Base-by-base conservation (phyloP, 768 basidiomycete species). In the Rhodotorula graminis region DNA sequence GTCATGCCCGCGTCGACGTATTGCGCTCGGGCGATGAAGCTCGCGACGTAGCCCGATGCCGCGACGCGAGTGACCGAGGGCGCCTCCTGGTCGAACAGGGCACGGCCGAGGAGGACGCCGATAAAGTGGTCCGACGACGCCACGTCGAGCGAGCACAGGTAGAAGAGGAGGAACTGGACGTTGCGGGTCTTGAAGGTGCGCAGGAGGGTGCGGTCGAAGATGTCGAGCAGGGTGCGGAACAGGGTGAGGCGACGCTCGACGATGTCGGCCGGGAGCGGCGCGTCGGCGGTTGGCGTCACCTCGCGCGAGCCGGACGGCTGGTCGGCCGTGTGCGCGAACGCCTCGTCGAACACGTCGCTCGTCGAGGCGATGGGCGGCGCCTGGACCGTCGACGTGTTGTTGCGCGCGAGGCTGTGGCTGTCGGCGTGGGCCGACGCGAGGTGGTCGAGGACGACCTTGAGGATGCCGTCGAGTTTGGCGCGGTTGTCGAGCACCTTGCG, bases 101-200 rank as follows among this genome's bases (percentile, higher is more conserved):
- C 92, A 71, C 91, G 89, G 15, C 91, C 90, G 56, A 97, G 89
- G n/a, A 99, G 89, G 79, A 93, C 87, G 50, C 95, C 95, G 72
- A 91, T 91, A 80, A 99, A 97, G 66, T 92, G 85, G 80, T 99
- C 95, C 58, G 90, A 86, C 77, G 93, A 96, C 72, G 91, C 88
- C 4, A 89, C 84, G 76, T 93, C 89, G 64, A 95, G 88, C 0
- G 95, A 97, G 31, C 93, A 86, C 79, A 89, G 92, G 88, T 92
- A 96, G 84, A 99, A 99, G 59, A 98, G 78, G 71, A 99, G 86
- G 82, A 99, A 99, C 78, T 98, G 96, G 23, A 93, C 93, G 81
- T 98, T 96, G 52, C 94, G 90, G 0, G 93, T 96, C 78, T 94
- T 93, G 84, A 96, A 96, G 4, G 96, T 98, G 52, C 89, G 90